Percentiles rank a stretch among this genome's conserved stretches.
Evolutionary conservation across 805 yeast genomes (phyloP).

Genomic region (Ogataea saltuana): DNA sequence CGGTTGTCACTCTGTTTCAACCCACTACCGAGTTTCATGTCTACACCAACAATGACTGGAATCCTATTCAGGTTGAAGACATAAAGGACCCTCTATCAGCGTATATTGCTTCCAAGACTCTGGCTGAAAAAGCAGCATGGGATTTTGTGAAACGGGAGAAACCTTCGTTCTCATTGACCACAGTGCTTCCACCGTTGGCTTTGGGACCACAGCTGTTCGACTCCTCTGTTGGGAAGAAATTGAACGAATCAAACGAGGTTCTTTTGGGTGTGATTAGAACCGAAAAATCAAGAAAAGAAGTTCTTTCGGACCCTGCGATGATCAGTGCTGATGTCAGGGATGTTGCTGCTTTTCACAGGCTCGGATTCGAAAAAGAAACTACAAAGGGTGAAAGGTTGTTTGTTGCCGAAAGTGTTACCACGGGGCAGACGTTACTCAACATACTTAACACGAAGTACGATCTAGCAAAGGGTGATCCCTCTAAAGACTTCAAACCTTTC

Average conservation of each 20-base stretch:
- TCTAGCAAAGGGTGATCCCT: constrained; percentile 4
- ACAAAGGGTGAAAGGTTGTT: constrained; percentile 1
- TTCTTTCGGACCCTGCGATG: neutral
- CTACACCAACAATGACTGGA: constrained; percentile 39
- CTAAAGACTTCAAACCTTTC: neutral
- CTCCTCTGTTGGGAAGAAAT: constrained; percentile 9
- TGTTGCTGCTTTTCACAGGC: neutral
- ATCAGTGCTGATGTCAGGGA: constrained; percentile 1
- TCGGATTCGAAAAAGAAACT: neutral
- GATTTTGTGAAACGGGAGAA: constrained; percentile 35
- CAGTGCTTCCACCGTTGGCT: constrained; percentile 37
- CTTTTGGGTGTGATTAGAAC: neutral
- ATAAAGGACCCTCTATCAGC: constrained; percentile 34
- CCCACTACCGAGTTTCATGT: neutral
- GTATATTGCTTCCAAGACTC: constrained; percentile 41
- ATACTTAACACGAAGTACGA: neutral
- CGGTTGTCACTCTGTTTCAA: constrained; percentile 47
- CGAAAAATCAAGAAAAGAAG: neutral
- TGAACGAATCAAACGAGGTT: neutral
- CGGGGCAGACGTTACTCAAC: neutral
- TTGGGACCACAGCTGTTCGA: constrained; percentile 15
- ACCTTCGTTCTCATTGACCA: constrained; percentile 30
- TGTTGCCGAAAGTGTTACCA: neutral
- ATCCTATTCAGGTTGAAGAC: constrained; percentile 24
- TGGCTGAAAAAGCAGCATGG: constrained; percentile 47